A percentile compares a stretch with the other conserved stretches of the same genome.
phyloP scores from a whole-genome alignment of 1,284 basidiomycete genomes.

The Sporisorium sorghi region DNA sequence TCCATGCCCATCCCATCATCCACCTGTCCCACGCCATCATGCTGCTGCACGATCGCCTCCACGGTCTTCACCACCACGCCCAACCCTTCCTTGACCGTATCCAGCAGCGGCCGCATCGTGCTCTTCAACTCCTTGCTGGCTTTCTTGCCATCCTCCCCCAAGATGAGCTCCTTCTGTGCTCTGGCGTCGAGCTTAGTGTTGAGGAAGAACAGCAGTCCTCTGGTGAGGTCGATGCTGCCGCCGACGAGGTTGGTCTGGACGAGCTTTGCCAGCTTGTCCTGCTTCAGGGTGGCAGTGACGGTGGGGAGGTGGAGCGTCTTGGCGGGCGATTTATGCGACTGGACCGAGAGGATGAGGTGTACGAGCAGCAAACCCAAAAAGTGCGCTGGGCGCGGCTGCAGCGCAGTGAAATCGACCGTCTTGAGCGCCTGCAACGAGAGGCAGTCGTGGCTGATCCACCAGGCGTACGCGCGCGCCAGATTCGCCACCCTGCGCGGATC shows the following conservation, averaged over 20 bases:
- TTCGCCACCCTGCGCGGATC: conserved; percentile 74
- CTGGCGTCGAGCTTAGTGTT: conserved; percentile 27
- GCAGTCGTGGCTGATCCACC: conserved; percentile 83
- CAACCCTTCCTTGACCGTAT: conserved; percentile 21
- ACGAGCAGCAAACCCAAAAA: conserved; percentile 60
- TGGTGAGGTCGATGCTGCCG: conserved; percentile 49
- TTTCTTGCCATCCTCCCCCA: conserved; percentile 23
- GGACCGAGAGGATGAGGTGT: conserved; percentile 54
- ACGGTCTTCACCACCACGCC: conserved; percentile 13
- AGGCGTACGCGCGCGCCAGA: conserved; percentile 81
- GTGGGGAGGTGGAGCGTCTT: conserved; percentile 41
- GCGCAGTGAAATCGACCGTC: conserved; percentile 58
- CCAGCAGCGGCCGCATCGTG: conserved; percentile 19
- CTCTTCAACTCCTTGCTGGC: not conserved
- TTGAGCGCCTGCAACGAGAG: conserved; percentile 78
- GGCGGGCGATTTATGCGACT: conserved; percentile 37
- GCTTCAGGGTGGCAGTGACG: conserved; percentile 10
- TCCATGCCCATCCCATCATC: not conserved
- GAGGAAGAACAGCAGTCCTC: conserved; percentile 60
- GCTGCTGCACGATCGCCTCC: conserved; percentile 37
- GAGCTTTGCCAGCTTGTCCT: conserved; percentile 13
- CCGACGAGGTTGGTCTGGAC: conserved; percentile 44
- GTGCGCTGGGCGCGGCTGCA: conserved; percentile 29
- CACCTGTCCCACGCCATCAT: conserved; percentile 13
- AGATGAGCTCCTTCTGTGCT: conserved; percentile 27